phyloP scores from a whole-genome alignment of 2,329 filamentous ascomycete species.

The Colletotrichum tanaceti region DNA sequence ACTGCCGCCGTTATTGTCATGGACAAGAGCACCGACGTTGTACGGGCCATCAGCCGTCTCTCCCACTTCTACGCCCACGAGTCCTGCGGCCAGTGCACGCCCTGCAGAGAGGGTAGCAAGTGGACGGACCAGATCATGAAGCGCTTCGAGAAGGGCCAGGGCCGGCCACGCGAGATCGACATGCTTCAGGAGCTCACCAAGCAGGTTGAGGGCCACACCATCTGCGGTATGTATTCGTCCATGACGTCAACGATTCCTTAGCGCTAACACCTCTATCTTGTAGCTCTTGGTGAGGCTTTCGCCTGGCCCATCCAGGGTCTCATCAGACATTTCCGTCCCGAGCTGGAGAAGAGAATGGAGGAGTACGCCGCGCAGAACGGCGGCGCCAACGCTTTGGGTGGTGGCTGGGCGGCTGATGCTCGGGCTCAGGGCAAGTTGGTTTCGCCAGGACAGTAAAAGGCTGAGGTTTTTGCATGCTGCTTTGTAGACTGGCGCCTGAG shows the following conservation, averaged over 20 bases:
- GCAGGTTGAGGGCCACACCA: slow-evolving; percentile 99
- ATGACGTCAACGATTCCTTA: slow-evolving; percentile 18
- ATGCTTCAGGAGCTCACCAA: slow-evolving; percentile 99
- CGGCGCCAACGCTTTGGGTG: slow-evolving; percentile 77
- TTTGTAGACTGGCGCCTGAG: slow-evolving; percentile 39
- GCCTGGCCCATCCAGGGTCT: slow-evolving; percentile 98
- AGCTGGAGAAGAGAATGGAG: slow-evolving; percentile 91
- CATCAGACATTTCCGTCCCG: slow-evolving; percentile 97
- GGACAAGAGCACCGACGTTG: slow-evolving; percentile 97
- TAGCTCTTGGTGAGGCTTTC: slow-evolving; percentile 94
- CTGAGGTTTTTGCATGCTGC: slow-evolving; percentile 26
- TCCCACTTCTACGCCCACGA: slow-evolving; percentile 99
- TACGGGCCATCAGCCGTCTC: slow-evolving; percentile 91
- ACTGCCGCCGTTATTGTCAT: slow-evolving; percentile 99
- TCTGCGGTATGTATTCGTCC: slow-evolving; percentile 78
- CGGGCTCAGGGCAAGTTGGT: slow-evolving; percentile 83
- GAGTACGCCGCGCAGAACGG: slow-evolving; percentile 80
- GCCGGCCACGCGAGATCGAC: slow-evolving; percentile 92
- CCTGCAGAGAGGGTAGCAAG: slow-evolving; percentile 98
- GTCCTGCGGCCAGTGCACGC: slow-evolving; percentile 97
- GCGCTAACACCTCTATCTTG: slow-evolving; percentile 46
- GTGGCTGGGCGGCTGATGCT: slow-evolving; percentile 86
- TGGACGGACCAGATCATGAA: slow-evolving; percentile 99
- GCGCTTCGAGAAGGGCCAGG: slow-evolving; percentile 92
- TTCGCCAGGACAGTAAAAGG: slow-evolving; percentile 85